Evolutionary conservation across 306 rosid genomes (phyloP).

Genomic region (Hippophae tibetana): DNA sequence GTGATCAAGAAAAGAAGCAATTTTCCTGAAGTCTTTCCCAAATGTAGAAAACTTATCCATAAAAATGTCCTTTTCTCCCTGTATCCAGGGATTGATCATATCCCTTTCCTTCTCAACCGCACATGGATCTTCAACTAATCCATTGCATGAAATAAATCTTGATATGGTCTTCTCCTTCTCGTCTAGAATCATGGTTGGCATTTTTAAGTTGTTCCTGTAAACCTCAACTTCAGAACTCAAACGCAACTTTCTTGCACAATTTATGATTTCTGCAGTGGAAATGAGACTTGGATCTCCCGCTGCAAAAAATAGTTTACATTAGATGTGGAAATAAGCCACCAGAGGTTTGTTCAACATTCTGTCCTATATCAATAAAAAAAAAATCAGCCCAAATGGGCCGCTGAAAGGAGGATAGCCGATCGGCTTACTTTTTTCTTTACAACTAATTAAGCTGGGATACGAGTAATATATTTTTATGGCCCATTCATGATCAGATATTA

Average conservation of each 20-base stretch:
- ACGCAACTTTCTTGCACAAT: slow-evolving; percentile 55
- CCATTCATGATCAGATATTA: no score
- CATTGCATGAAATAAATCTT: slow-evolving; percentile 65
- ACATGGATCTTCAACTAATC: slow-evolving; percentile 79
- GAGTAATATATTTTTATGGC: no score
- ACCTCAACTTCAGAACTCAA: slow-evolving; percentile 45
- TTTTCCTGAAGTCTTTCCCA: slow-evolving; percentile 78
- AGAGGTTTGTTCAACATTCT: no score
- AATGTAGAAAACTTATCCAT: slow-evolving; percentile 47
- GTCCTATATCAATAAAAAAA: no score
- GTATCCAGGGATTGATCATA: slow-evolving; percentile 80
- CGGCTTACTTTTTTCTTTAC: no score
- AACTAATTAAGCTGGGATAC: no score
- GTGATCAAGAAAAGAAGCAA: slow-evolving; percentile 73
- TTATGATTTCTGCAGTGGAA: slow-evolving; percentile 42
- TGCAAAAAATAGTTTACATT: slow-evolving; percentile 10
- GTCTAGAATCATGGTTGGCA: slow-evolving; percentile 87
- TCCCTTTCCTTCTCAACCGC: slow-evolving; percentile 77
- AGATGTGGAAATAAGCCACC: no score
- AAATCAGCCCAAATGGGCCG: no score
- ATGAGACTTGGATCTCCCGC: slow-evolving; percentile 57
- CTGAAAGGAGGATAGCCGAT: no score
- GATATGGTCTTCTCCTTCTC: slow-evolving; percentile 49
- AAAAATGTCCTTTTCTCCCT: slow-evolving; percentile 55
- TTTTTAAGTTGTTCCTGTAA: slow-evolving; percentile 54